Evolutionary conservation across 192 early-diverging fungal species (phyloP), one percentile per base, ranked within the genome.

Genomic region (Coemansia sp.): DNA sequence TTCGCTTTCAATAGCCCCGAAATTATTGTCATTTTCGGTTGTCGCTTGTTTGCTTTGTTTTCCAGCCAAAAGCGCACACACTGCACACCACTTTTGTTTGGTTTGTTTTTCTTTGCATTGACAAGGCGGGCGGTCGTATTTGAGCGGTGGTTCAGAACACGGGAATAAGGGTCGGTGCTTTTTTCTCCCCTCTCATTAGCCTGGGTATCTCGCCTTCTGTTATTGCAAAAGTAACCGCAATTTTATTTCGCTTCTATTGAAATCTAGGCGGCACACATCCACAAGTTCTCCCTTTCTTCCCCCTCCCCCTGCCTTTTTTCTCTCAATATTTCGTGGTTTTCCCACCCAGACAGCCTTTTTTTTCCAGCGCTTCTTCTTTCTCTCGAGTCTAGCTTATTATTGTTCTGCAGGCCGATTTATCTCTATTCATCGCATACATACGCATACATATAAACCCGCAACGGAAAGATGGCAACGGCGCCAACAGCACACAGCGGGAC

Each of bases 61-160:
- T 21, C 21, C 43, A 21, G 43, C 43, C 19, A 21, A n/a, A 44
- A 44, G 43, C 43, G 43, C 43, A 44, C 43, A 27, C 21, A 27
- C 46, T 48, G 46, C 23, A 22, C 24, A 16, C 24, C 21, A 22
- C 24, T 7, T 27, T 48, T 48, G 54, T 43, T 43, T 27, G 2
- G 54, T 38, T 56, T 56, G 54, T 56, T 56, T 54, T 56, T 43
- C 28, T 56, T 43, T 38, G n/a, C 43, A 44, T 44, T 44, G 43
- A 44, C 43, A 6, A 21, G 35, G 4, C 35, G n/a, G 18, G 43
- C 19, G 19, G 43, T 44, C 18, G 43, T 44, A 19, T 44, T 21
- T 5, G 35, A 35, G 53, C 53, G 53, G 8, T 25, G 32, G 32
- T 54, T 35, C 53, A 54, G 53, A 54, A 54, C 35, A 54, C 53